These are phyloP conservation scores for Collariella sp. DNA, from an alignment of 495 filamentous ascomycete species.

Conservation along the genomic window DNA sequence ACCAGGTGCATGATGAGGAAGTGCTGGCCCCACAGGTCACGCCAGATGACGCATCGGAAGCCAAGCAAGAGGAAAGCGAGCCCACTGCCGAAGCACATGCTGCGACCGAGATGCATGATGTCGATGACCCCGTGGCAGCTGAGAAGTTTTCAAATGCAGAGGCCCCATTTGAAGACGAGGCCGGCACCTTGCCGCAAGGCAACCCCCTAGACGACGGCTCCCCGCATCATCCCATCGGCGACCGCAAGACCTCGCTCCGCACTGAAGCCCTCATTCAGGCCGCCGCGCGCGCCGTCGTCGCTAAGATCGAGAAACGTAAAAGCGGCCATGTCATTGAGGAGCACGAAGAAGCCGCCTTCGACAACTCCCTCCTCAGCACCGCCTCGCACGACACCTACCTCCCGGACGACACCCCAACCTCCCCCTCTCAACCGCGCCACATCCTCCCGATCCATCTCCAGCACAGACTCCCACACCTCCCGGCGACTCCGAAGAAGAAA, in stretches of 20 bases:
- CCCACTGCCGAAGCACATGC: background rate
- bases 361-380: slow-evolving; percentile 29
- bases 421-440: slow-evolving; percentile 16
- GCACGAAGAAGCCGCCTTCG: slow-evolving; percentile 17
- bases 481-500: slow-evolving; percentile 44
- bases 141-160: too few relatives aligned
- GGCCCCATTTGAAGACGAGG: too few relatives aligned
- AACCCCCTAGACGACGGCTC: background rate
- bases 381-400: slow-evolving; percentile 26
- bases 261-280: slow-evolving; percentile 38
- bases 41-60: too few relatives aligned
- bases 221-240: background rate
- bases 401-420: slow-evolving; percentile 16
- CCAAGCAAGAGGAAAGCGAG: too few relatives aligned
- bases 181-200: too few relatives aligned
- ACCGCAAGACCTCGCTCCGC: slow-evolving; percentile 22
- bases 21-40: too few relatives aligned
- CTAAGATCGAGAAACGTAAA: slow-evolving; percentile 28
- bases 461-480: slow-evolving; percentile 35
- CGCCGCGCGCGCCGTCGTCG: slow-evolving; percentile 35
- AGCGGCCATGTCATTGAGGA: background rate
- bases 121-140: too few relatives aligned
- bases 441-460: slow-evolving; percentile 13
- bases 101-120: background rate
- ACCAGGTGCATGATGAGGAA: too few relatives aligned